These are phyloP conservation scores for Pseudophaeomoniella oleicola DNA, from an alignment of 2,329 filamentous ascomycete genomes.

Conservation along the genomic window DNA sequence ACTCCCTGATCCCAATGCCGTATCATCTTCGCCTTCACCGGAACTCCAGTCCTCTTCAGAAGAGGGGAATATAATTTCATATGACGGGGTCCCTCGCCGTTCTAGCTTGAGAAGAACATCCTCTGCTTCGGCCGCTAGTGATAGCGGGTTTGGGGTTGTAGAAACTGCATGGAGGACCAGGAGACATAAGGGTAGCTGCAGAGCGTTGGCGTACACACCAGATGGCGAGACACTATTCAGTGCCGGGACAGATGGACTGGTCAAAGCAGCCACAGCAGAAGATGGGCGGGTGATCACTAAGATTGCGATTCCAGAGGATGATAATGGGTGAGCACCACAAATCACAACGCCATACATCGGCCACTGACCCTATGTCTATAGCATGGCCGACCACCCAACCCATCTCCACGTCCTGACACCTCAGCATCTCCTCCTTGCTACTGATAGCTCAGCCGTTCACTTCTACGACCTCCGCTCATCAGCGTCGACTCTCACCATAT, in stretches of 20 bases:
- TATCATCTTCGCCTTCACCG: background rate
- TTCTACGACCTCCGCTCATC: constrained; percentile 64
- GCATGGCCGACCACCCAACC: constrained; percentile 53
- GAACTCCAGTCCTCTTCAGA: background rate
- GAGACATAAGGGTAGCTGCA: constrained; percentile 87
- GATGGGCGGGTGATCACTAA: constrained; percentile 64
- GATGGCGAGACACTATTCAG: constrained; percentile 58
- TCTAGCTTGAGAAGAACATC: constrained; percentile 15
- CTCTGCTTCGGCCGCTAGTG: constrained; percentile 23
- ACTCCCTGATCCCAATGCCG: constrained; percentile 30
- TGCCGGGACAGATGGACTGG: constrained; percentile 47
- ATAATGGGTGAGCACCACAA: constrained; percentile 14
- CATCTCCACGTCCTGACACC: constrained; percentile 73
- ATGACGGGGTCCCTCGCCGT: background rate
- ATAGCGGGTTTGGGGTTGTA: constrained; percentile 58
- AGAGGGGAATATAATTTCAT: too few relatives aligned
- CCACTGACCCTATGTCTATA: too few relatives aligned
- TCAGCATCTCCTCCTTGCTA: constrained; percentile 74
- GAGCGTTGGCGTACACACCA: constrained; percentile 60
- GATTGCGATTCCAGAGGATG: constrained; percentile 50
- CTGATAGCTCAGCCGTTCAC: constrained; percentile 79
- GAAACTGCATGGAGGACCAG: constrained; percentile 75
- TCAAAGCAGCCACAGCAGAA: constrained; percentile 44
- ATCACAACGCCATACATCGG: too few relatives aligned
- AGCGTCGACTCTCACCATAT: constrained; percentile 34